Evolutionary conservation across 1,284 basidiomycete species (phyloP).

Genomic region (Cutaneotrichosporon dermatis): DNA sequence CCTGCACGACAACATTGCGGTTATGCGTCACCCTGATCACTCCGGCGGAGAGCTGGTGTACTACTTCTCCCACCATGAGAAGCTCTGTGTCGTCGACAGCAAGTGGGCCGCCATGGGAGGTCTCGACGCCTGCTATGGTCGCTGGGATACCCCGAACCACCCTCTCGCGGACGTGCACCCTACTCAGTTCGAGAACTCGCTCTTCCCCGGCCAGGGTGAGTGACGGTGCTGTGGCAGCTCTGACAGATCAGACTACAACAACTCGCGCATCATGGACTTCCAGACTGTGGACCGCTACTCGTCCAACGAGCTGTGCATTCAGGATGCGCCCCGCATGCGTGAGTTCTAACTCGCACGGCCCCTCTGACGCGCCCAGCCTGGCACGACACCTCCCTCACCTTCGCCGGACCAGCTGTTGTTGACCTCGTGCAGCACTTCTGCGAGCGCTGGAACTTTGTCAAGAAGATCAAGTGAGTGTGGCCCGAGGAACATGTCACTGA

Average conservation of each 20-base stretch:
- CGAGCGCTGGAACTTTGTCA: conserved; percentile 57
- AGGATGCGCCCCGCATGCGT: conserved; percentile 61
- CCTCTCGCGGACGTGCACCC: conserved; percentile 87
- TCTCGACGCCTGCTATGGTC: conserved; percentile 76
- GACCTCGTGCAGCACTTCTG: conserved; percentile 88
- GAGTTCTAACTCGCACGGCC: conserved; percentile 10
- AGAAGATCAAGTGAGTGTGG: conserved; percentile 37
- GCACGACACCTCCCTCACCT: conserved; percentile 61
- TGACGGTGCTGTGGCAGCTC: not conserved
- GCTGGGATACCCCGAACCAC: conserved; percentile 79
- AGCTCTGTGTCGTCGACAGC: conserved; percentile 91
- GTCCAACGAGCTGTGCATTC: conserved; percentile 65
- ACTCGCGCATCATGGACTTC: conserved; percentile 54
- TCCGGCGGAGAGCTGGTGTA: conserved; percentile 59
- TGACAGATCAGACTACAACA: conserved; percentile 68
- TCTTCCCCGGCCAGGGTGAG: conserved; percentile 76
- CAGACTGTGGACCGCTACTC: conserved; percentile 70
- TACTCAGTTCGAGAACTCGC: conserved; percentile 68
- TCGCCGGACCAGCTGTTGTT: conserved; percentile 74
- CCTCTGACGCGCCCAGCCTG: conserved; percentile 32
- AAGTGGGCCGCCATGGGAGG: conserved; percentile 98
- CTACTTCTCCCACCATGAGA: conserved; percentile 52
- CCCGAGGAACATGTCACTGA: not conserved
- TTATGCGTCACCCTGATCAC: conserved; percentile 84
- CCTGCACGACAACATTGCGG: conserved; percentile 79